Evolutionary conservation across 805 yeast species (phyloP).

Genomic region (Barnettozyma populi): DNA sequence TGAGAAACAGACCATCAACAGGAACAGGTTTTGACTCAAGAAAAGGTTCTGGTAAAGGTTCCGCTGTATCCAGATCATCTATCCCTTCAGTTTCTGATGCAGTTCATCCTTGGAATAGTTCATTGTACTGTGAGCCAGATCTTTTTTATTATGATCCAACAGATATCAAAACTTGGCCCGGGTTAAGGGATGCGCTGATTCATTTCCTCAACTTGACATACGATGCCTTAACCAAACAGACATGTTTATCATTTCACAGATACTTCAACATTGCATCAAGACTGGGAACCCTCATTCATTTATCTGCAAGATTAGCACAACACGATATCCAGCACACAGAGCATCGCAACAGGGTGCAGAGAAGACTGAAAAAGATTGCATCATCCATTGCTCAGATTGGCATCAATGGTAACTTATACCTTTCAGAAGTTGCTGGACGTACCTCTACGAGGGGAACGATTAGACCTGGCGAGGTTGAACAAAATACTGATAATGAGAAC

Average conservation of each 20-base stretch:
- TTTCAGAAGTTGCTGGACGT: conserved; percentile 25
- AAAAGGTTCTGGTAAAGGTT: conserved; percentile 9
- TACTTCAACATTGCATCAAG: conserved; percentile 51
- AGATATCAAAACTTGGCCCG: conserved; percentile 60
- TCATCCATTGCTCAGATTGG: conserved; percentile 56
- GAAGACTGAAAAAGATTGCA: conserved; percentile 46
- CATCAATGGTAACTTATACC: conserved; percentile 58
- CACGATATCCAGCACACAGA: conserved; percentile 44
- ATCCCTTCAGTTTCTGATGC: conserved; percentile 14
- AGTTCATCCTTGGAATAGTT: conserved; percentile 24
- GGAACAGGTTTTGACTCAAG: conserved; percentile 10
- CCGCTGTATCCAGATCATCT: conserved; percentile 16
- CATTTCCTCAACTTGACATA: conserved; percentile 43
- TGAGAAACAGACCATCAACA: conserved; percentile 18
- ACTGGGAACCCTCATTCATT: conserved; percentile 46
- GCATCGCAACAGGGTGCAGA: conserved; percentile 41
- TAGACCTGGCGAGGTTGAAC: conserved; percentile 7
- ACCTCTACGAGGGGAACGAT: conserved; percentile 23
- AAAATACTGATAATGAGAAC: conserved; percentile 1
- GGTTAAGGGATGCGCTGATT: conserved; percentile 41
- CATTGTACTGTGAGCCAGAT: conserved; percentile 29
- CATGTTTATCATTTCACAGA: conserved; percentile 46
- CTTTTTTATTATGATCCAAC: conserved; percentile 54
- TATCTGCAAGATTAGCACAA: conserved; percentile 49
- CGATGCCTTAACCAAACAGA: conserved; percentile 46